A percentile compares a stretch with the other conserved stretches of the same genome.
phyloP scores from a whole-genome alignment of 139 green algal genomes.

The Picochlorum sp. region DNA sequence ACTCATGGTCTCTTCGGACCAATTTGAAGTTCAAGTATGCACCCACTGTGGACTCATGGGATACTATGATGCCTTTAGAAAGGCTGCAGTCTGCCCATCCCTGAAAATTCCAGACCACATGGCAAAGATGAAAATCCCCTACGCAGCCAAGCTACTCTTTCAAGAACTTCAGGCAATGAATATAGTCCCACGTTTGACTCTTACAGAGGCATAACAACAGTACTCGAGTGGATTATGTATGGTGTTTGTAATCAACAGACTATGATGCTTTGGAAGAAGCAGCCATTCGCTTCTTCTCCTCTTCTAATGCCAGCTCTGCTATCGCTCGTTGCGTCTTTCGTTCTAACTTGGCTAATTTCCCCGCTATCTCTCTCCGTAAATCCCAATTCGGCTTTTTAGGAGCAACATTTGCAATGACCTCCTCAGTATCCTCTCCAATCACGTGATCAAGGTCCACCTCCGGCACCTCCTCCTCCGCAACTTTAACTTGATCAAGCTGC shows the following conservation, averaged over 20 bases:
- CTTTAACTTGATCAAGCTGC: slow-evolving; percentile 48
- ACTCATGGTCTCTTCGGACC: slow-evolving; percentile 93
- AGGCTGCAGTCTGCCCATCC: slow-evolving; percentile 57
- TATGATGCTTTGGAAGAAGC: slow-evolving; percentile 4
- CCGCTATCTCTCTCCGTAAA: slow-evolving; percentile 69
- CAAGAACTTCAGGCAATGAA: slow-evolving; percentile 94
- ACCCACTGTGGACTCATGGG: slow-evolving; percentile 87
- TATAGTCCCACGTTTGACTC: slow-evolving; percentile 75
- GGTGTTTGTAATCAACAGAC: slow-evolving; percentile 3
- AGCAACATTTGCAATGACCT: slow-evolving; percentile 54
- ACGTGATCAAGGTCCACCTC: slow-evolving; percentile 38
- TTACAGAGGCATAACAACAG: slow-evolving; percentile 45
- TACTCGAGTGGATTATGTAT: background rate
- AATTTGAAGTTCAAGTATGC: slow-evolving; percentile 95
- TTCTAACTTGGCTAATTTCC: slow-evolving; percentile 70
- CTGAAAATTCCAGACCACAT: slow-evolving; percentile 56
- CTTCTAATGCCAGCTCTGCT: slow-evolving; percentile 61
- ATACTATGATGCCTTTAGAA: slow-evolving; percentile 67
- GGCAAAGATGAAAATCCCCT: slow-evolving; percentile 84
- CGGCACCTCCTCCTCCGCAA: slow-evolving; percentile 51
- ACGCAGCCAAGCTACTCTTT: slow-evolving; percentile 96
- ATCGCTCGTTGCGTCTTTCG: slow-evolving; percentile 64
- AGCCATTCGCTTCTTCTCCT: slow-evolving; percentile 33
- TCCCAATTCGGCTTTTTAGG: slow-evolving; percentile 90
- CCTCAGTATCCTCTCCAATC: slow-evolving; percentile 44